These are phyloP conservation scores for Acanthamoeba comandoni DNA, from an alignment of 208 protist species.

Conservation along the genomic window DNA sequence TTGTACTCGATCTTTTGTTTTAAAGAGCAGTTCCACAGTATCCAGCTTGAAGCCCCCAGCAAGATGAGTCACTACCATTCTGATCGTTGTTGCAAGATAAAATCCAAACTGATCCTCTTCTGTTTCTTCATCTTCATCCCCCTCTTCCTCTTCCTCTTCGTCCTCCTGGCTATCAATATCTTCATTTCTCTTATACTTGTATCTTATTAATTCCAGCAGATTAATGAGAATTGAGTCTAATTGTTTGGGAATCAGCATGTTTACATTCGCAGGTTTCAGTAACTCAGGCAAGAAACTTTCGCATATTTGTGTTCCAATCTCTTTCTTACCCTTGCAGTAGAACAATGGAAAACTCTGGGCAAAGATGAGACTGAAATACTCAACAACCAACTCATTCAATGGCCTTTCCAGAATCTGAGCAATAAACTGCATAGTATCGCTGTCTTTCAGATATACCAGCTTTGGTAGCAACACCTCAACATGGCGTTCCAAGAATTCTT, in stretches of 20 bases:
- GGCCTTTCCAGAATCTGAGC: conserved; percentile 1
- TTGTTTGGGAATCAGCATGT: conserved; percentile 43
- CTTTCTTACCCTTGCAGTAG: conserved; percentile 75
- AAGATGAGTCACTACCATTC: conserved; percentile 20
- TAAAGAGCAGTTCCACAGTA: conserved; percentile 48
- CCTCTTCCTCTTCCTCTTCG: neutral
- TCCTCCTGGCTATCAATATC: too few species aligned
- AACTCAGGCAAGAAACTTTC: conserved; percentile 43
- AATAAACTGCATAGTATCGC: conserved; percentile 40
- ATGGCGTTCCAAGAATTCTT: conserved; percentile 48
- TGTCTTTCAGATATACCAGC: conserved; percentile 62
- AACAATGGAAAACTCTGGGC: conserved; percentile 70
- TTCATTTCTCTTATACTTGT: too few species aligned
- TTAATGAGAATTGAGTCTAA: conserved; percentile 62
- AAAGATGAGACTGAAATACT: conserved; percentile 61
- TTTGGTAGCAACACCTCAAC: conserved; percentile 41
- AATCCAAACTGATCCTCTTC: conserved; percentile 15
- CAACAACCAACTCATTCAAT: conserved; percentile 3
- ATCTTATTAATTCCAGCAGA: conserved; percentile 47
- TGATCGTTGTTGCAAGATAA: conserved; percentile 37
- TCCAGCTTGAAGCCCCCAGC: conserved; percentile 60
- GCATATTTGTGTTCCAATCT: conserved; percentile 56
- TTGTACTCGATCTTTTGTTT: conserved; percentile 57
- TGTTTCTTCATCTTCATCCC: conserved; percentile 17
- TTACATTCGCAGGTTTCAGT: conserved; percentile 14